phyloP scores from a whole-genome alignment of 2,329 filamentous ascomycete genomes.

The Sordariomycetes sp. region DNA sequence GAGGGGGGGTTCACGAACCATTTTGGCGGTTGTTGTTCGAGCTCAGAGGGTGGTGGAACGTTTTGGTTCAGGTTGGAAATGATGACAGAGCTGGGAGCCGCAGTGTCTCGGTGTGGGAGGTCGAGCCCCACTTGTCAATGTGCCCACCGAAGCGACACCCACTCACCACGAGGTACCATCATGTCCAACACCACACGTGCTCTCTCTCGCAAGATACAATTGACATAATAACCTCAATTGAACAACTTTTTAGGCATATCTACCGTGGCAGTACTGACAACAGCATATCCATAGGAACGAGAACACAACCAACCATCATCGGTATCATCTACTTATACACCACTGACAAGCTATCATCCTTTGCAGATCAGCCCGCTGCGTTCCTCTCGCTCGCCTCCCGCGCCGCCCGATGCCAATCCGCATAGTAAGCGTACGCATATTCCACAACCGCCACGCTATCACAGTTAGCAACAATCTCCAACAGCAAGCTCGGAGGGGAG shows the following conservation, averaged over 20 bases:
- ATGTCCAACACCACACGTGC: background rate
- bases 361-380: conserved; percentile 24
- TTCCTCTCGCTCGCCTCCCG: conserved; percentile 42
- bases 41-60: background rate
- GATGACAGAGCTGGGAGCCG: background rate
- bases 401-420: conserved; percentile 42
- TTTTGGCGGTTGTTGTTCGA: background rate
- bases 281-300: too few relatives aligned
- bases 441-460: conserved; percentile 41
- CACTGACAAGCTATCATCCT: background rate
- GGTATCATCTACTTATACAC: background rate
- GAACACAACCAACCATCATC: background rate
- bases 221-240: too few relatives aligned
- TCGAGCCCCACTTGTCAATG: background rate
- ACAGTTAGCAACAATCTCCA: conserved; percentile 1
- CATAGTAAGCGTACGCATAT: conserved; percentile 38
- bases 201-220: background rate
- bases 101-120: background rate
- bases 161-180: background rate
- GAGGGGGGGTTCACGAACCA: background rate
- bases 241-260: too few relatives aligned
- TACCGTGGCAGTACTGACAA: too few relatives aligned
- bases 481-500: background rate
- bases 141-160: background rate
- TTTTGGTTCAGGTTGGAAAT: background rate